Evolutionary conservation across 306 rosid genomes (phyloP), one percentile per base, ranked within the genome.

Genomic region (Medicago ruthenica): DNA sequence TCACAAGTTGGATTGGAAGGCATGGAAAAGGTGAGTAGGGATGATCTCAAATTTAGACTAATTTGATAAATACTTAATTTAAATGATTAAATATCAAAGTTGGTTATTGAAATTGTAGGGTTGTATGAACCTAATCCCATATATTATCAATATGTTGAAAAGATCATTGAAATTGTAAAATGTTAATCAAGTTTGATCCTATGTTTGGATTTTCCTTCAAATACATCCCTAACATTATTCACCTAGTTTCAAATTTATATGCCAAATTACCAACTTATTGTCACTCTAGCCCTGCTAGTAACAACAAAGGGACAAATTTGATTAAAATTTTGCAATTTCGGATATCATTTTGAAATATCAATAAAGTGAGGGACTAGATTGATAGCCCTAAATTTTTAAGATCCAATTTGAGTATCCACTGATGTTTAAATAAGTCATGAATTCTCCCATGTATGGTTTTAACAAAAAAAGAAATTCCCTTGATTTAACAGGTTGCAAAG

Each of bases 21-120:
- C 47, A 62, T 36, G 17, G 12, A 66, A 66, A 66, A 40, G 71
- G 53, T 66, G 51, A 66, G 36, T 34, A 31, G 6, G 66, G 51
- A 45, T 45, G 51, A 36, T 8, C 69, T 36, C 16, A 63, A 31
- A 21, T 62, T 50, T 50, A 50, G 20, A 50, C n/a, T 45, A 45
- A 45, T 12, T 50, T 1, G 55, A 50, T 50, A n/a, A 3, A 15
- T n/a, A n/a, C 7, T 50, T n/a, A 50, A 50, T 15, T 50, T n/a
- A 50, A 50, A 7, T 50, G 9, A n/a, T 2, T n/a, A 48, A 15
- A 48, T 50, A 50, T 50, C 18, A 3, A 50, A 50, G 2, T n/a
- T 50, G 8, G 9, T 50, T 15, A 17, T 50, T 50, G 1, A 47
- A 5, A 47, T 15, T 15, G 0, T 50, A 50, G 20, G 17, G 8